A percentile compares a stretch with the other conserved stretches of the same genome.
phyloP scores from a whole-genome alignment of 805 yeast genomes.

The Pichia membranifaciens region DNA sequence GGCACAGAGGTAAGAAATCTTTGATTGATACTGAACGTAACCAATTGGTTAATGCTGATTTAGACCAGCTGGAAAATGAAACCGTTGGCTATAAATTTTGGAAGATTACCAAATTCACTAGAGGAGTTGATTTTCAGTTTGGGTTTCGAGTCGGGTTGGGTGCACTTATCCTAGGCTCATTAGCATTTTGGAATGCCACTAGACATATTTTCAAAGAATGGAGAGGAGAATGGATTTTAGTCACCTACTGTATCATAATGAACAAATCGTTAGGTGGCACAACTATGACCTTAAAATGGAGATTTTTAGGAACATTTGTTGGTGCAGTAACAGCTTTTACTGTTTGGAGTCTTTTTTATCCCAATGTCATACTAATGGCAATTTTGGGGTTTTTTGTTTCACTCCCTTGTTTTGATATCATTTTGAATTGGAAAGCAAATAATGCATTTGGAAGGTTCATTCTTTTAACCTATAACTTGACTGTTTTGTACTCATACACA shows the following conservation, averaged over 20 bases:
- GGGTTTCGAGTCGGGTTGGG: constrained; percentile 79
- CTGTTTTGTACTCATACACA: constrained; percentile 70
- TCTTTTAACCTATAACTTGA: constrained; percentile 68
- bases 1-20: constrained; percentile 30
- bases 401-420: constrained; percentile 48
- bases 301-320: constrained; percentile 65
- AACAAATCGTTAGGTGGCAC: constrained; percentile 83
- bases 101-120: constrained; percentile 45
- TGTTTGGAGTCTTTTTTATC: constrained; percentile 55
- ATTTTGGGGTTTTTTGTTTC: constrained; percentile 42
- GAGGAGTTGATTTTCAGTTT: constrained; percentile 66
- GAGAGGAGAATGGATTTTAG: constrained; percentile 82
- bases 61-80: constrained; percentile 15
- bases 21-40: constrained; percentile 12
- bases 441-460: constrained; percentile 66
- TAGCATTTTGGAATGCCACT: constrained; percentile 60
- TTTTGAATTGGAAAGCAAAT: constrained; percentile 59
- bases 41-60: constrained; percentile 3
- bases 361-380: constrained; percentile 48
- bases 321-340: constrained; percentile 62
- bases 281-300: constrained; percentile 68
- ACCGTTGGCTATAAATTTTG: constrained; percentile 36
- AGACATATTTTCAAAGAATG: constrained; percentile 51
- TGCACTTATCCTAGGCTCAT: constrained; percentile 54
- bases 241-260: constrained; percentile 80